Evolutionary conservation across 2,329 filamentous ascomycete species (phyloP).

Genomic region (Chrysoporthe cubensis): DNA sequence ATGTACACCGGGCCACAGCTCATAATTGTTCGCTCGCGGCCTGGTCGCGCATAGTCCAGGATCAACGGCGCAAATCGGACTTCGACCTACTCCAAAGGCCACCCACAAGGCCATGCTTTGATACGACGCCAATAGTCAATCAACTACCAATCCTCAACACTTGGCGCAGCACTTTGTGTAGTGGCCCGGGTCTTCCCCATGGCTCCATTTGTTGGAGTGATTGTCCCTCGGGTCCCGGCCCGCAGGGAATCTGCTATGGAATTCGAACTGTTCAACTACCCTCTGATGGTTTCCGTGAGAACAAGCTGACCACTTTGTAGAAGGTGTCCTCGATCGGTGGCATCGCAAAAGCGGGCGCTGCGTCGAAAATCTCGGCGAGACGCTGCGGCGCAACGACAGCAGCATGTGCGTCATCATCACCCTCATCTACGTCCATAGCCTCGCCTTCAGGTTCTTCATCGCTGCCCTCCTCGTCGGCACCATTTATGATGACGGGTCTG

Average conservation of each 20-base stretch:
- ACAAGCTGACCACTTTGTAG: slow-evolving; percentile 69
- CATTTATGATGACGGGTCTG: slow-evolving; percentile 38
- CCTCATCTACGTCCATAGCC: slow-evolving; percentile 39
- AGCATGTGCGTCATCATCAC: slow-evolving; percentile 49
- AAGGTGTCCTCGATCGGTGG: slow-evolving; percentile 77
- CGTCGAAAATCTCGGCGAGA: slow-evolving; percentile 71
- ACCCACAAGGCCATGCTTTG: background rate
- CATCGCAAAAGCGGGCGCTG: slow-evolving; percentile 68
- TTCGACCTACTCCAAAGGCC: background rate
- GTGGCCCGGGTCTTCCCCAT: background rate
- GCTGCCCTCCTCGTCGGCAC: slow-evolving; percentile 35
- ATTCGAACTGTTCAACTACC: background rate
- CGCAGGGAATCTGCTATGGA: background rate
- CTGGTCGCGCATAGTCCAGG: background rate
- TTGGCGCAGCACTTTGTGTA: background rate
- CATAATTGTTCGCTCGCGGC: background rate
- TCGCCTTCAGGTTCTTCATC: slow-evolving; percentile 35
- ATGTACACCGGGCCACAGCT: background rate
- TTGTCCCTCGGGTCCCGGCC: background rate
- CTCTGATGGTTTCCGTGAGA: slow-evolving; percentile 44
- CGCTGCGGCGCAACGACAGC: slow-evolving; percentile 70
- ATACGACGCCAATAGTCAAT: background rate
- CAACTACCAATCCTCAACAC: background rate
- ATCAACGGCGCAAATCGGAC: background rate
- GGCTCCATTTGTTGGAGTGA: background rate